Evolutionary conservation across 345 rosid species (phyloP).

Genomic region (Citrus hindsii): DNA sequence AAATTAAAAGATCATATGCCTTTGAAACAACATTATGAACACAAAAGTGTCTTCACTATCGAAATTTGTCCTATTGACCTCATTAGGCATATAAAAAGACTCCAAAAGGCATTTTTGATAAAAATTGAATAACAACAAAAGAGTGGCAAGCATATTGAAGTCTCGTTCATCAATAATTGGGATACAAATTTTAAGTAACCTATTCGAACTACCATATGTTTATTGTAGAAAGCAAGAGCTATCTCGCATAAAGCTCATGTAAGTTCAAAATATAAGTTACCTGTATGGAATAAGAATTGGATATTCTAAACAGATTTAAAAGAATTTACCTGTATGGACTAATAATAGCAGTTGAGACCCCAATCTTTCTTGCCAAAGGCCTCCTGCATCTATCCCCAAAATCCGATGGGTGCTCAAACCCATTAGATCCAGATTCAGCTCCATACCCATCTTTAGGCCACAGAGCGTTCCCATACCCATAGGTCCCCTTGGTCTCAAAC

Average conservation of each 20-base stretch:
- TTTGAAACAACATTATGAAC: background rate
- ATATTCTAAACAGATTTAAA: background rate
- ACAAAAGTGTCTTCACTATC: background rate
- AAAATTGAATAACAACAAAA: background rate
- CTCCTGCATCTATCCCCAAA: constrained; percentile 55
- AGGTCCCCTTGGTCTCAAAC: constrained; percentile 85
- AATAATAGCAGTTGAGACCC: constrained; percentile 60
- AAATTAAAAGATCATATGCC: background rate
- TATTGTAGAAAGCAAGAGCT: background rate
- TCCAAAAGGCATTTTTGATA: background rate
- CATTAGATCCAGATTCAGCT: constrained; percentile 53
- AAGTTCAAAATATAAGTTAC: background rate
- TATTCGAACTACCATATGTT: background rate
- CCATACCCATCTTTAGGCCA: constrained; percentile 88
- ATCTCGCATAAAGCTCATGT: background rate
- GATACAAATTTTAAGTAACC: background rate
- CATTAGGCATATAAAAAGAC: background rate
- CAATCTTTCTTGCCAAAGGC: constrained; percentile 65
- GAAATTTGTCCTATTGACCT: background rate
- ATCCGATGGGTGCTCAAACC: constrained; percentile 65
- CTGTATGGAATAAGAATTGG: background rate
- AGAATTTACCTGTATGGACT: constrained; percentile 64
- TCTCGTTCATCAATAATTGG: background rate
- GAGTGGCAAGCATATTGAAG: background rate
- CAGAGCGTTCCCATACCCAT: constrained; percentile 75